Evolutionary conservation across 345 rosid genomes (phyloP).

Genomic region (Dipteronia dyeriana): DNA sequence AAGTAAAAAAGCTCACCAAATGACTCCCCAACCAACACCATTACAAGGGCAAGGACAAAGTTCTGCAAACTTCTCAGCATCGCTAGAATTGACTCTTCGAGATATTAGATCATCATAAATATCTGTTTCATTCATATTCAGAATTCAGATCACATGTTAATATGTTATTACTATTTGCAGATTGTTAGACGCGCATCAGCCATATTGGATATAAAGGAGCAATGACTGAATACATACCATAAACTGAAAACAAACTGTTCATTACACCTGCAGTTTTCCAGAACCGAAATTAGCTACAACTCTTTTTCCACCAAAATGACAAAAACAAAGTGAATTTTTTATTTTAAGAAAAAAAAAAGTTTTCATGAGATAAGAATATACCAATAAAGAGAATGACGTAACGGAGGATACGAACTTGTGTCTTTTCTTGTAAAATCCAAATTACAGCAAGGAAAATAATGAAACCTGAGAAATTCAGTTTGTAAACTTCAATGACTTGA

Average conservation of each 20-base stretch:
- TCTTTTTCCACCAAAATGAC: constrained; percentile 5
- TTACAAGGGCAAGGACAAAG: constrained; percentile 90
- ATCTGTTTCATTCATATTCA: constrained; percentile 39
- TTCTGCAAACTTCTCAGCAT: constrained; percentile 99
- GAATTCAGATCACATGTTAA: too few relatives aligned
- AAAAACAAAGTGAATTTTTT: not conserved
- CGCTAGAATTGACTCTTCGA: constrained; percentile 85
- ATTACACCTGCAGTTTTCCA: constrained; percentile 74
- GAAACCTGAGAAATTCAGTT: constrained; percentile 58
- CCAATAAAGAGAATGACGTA: constrained; percentile 95
- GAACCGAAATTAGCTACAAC: constrained; percentile 15
- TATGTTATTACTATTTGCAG: not conserved
- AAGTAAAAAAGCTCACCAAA: constrained; percentile 58
- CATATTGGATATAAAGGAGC: constrained; percentile 10
- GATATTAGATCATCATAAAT: constrained; percentile 95
- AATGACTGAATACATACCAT: constrained; percentile 48
- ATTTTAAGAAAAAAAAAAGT: not conserved
- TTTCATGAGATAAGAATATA: constrained; percentile 28
- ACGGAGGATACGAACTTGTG: constrained; percentile 73
- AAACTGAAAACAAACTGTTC: constrained; percentile 97
- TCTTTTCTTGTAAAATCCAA: constrained; percentile 91
- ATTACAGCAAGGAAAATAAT: constrained; percentile 72
- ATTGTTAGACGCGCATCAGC: not conserved
- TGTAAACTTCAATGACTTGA: constrained; percentile 8
- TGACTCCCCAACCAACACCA: constrained; percentile 95